Conservation (phyloP, 106 monocot species). For the Dendrobium catenatum region DNA sequence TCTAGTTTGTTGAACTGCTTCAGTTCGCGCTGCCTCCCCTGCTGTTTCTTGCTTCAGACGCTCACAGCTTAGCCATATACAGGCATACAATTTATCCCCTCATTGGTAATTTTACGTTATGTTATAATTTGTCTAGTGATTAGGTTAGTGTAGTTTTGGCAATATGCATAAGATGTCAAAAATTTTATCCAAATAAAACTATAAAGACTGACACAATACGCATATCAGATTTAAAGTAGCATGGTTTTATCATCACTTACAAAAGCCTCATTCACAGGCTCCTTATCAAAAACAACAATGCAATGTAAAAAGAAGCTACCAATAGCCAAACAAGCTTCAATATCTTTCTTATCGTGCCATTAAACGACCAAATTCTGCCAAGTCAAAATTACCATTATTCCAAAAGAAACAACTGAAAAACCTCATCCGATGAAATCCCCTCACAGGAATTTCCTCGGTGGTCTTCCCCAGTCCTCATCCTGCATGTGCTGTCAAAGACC, state of each 20-base stretch:
- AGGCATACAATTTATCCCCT: background rate
- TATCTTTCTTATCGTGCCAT: background rate
- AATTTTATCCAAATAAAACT: background rate
- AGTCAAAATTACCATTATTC: too few species aligned
- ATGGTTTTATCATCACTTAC: background rate
- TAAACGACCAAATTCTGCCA: background rate
- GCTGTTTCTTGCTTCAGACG: background rate
- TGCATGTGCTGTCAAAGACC: slow-evolving; percentile 61
- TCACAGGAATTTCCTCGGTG: slow-evolving; percentile 54
- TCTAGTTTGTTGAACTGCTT: background rate
- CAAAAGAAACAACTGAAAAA: background rate
- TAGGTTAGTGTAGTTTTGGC: background rate
- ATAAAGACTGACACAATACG: background rate
- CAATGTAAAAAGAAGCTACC: background rate
- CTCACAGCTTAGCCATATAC: background rate
- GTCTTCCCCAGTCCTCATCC: slow-evolving; percentile 65
- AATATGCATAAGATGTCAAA: background rate
- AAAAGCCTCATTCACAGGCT: background rate
- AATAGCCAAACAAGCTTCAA: background rate
- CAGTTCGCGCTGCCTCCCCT: background rate
- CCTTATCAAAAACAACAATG: background rate
- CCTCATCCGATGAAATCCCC: background rate
- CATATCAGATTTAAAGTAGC: background rate
- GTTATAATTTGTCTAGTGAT: background rate
- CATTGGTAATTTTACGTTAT: background rate